phyloP scores from a whole-genome alignment of 495 filamentous ascomycete species.

The Aspergillus cavernicola region DNA sequence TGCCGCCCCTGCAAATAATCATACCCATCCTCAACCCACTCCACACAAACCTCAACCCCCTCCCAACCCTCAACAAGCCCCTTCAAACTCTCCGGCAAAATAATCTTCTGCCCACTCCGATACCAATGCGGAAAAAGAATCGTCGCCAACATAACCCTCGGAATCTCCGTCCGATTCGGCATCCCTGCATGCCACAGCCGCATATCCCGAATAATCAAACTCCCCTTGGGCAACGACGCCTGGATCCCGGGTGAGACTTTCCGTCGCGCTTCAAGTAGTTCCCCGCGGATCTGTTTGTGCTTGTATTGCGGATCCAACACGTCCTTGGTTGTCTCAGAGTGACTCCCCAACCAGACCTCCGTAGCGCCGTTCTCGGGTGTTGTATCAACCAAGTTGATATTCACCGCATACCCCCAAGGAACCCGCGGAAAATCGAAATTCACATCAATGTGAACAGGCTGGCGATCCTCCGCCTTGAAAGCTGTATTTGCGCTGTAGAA shows the following conservation, averaged over 20 bases:
- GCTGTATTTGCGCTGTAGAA: conserved; percentile 55
- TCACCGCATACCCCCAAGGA: conserved; percentile 21
- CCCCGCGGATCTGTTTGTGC: conserved; percentile 20
- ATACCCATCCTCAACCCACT: conserved; percentile 27
- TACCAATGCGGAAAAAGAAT: conserved; percentile 31
- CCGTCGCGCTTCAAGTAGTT: conserved; percentile 28
- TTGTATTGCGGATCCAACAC: conserved; percentile 12
- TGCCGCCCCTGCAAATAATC: conserved; percentile 28
- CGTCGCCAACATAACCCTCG: conserved; percentile 41
- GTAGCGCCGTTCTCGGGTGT: conserved; percentile 36
- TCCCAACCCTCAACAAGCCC: conserved; percentile 17
- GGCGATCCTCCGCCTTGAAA: conserved; percentile 35
- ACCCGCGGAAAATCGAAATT: conserved; percentile 48
- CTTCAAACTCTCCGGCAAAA: conserved; percentile 17
- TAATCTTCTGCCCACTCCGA: conserved; percentile 18
- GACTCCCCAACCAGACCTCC: conserved; percentile 44
- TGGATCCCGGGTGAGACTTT: too few species aligned
- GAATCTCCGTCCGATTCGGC: conserved; percentile 38
- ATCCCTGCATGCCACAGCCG: conserved; percentile 44
- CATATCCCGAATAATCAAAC: conserved; percentile 39
- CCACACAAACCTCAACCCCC: conserved; percentile 15
- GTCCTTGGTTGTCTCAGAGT: conserved; percentile 22
- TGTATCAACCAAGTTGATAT: conserved; percentile 24
- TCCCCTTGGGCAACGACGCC: conserved; percentile 36
- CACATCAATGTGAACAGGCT: conserved; percentile 54